These are phyloP conservation scores for Neurospora crassa DNA, from an alignment of 2,329 filamentous ascomycete genomes.

Conservation along the genomic window DNA sequence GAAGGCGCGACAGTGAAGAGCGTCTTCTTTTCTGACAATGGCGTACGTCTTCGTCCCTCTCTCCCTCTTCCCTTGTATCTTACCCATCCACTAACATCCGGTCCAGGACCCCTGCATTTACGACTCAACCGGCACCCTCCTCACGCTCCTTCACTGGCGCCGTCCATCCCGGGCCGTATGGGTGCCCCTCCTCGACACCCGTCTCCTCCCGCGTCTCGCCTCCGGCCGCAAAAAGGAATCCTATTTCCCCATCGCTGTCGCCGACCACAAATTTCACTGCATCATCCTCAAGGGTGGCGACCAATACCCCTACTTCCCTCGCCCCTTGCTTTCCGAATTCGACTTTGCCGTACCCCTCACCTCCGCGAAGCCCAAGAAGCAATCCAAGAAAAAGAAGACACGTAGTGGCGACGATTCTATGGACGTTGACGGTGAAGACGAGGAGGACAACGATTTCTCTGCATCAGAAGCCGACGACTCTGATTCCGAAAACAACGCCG, in stretches of 20 bases:
- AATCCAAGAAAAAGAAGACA: slow-evolving; percentile 25
- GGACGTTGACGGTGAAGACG: slow-evolving; percentile 24
- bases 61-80: not conserved
- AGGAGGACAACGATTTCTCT: slow-evolving; percentile 15
- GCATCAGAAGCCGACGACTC: slow-evolving; percentile 23
- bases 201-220: slow-evolving; percentile 68
- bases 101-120: slow-evolving; percentile 81
- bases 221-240: slow-evolving; percentile 78
- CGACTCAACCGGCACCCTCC: slow-evolving; percentile 79
- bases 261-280: slow-evolving; percentile 88
- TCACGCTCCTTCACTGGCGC: slow-evolving; percentile 87
- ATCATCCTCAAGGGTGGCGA: slow-evolving; percentile 97
- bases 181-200: slow-evolving; percentile 89
- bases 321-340: slow-evolving; percentile 84
- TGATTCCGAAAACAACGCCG: slow-evolving; percentile 21
- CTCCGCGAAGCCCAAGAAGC: slow-evolving; percentile 34
- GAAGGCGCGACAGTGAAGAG: slow-evolving; percentile 64
- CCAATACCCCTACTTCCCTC: slow-evolving; percentile 84
- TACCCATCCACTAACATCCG: not conserved
- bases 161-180: slow-evolving; percentile 75
- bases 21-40: slow-evolving; percentile 85
- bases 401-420: slow-evolving; percentile 20
- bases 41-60: slow-evolving; percentile 25
- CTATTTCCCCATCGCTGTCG: slow-evolving; percentile 94
- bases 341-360: slow-evolving; percentile 79